These are phyloP conservation scores for Quercus berberidifolia DNA, from an alignment of 306 rosid species.

Conservation along the genomic window DNA sequence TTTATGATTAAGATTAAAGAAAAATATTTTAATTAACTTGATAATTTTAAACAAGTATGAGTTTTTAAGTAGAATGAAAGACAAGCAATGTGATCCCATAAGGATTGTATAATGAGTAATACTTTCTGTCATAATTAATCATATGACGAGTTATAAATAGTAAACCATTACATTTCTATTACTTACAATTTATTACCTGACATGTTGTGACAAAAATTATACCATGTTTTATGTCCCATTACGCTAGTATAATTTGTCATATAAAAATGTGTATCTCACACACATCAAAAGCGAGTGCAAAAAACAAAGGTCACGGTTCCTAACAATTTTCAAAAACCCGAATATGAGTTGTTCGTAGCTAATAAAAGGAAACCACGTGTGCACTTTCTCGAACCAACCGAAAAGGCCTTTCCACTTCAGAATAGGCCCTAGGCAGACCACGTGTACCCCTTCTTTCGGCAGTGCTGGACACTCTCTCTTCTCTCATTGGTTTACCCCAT, in stretches of 20 bases:
- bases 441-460: conserved; percentile 42
- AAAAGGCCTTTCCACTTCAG: conserved; percentile 3
- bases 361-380: conserved; percentile 34
- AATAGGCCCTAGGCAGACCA: conserved; percentile 23
- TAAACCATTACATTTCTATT: fast-evolving
- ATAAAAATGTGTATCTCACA: not conserved
- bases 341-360: conserved; percentile 8
- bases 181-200: fast-evolving
- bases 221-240: not conserved
- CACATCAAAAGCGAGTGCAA: fast-evolving
- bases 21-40: no score
- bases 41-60: fast-evolving
- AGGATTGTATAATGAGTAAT: no score
- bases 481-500: conserved; percentile 7
- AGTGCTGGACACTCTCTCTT: conserved; percentile 34
- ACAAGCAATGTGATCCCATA: no score
- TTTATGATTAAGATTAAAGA: no score
- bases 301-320: fast-evolving
- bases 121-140: fast-evolving
- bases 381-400: conserved; percentile 29
- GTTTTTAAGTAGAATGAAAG: fast-evolving
- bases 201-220: no score
- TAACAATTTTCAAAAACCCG: not conserved
- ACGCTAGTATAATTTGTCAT: no score
- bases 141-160: fast-evolving